Base-by-base conservation (phyloP, 495 filamentous ascomycete genomes). In the Lepraria neglecta region DNA sequence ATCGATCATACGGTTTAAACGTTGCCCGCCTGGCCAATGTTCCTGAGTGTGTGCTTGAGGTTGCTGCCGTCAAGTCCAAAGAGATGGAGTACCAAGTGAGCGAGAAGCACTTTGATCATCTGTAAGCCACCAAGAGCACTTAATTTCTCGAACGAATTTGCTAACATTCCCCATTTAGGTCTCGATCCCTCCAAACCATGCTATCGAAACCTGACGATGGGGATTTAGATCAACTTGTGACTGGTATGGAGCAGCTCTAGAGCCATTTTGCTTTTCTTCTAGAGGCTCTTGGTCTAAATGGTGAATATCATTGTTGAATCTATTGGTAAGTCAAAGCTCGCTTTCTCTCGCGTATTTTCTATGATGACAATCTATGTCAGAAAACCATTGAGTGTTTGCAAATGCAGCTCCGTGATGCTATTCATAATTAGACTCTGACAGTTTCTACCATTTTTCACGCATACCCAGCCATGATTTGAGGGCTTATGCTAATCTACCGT, bases 1-100 rank as follows among this genome's bases (percentile, higher is more conserved):
- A 96, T 77, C 81, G 94, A 14, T 91, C 86, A 40, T 99, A 99
- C 68, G 94, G 94, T 3, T 42, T 99, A 17, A 97, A 97, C 71
- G 94, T 97, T 28, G 94, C 94, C 6, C 77, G 89, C 33, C 70
- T 99, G 56, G 95, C 95, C 35, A 86, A 89, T 56, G 78, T 98
- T 33, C 91, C 95, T 5, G 74, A 79, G 15, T 72, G 79, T 17
- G 84, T 96, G 38, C 69, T 97, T 24, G 87, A 92, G 24, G 77
- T 89, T 35, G 94, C 95, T 11, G 84, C 81, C 24, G 71, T 78
- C 57, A 95, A 95, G 76, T 94, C 89, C 67, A 76, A 77, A 33
- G 84, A 92, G 73, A 65, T 98, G 68, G 94, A 98, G 73, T 81
- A 84, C 44, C 79, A 80, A 62, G 84, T 92, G 63, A 84, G 78